These are phyloP conservation scores for Solanum medicagineum DNA, from an alignment of 257 asterid species.

Conservation along the genomic window DNA sequence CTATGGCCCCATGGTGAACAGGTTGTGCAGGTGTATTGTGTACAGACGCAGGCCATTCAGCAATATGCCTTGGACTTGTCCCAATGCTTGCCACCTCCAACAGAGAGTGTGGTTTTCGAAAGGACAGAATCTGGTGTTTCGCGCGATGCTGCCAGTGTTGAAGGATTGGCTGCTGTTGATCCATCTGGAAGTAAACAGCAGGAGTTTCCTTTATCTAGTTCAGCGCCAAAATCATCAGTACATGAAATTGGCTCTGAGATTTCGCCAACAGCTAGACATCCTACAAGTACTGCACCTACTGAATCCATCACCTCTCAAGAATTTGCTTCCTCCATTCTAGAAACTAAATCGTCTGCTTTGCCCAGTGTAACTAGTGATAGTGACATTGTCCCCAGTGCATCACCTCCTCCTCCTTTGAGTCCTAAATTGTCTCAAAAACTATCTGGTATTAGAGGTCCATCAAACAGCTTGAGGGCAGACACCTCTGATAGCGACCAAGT, in stretches of 20 bases:
- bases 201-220: conserved; percentile 40
- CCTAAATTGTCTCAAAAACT: conserved; percentile 58
- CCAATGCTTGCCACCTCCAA: conserved; percentile 82
- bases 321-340: conserved; percentile 31
- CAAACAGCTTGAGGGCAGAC: conserved; percentile 46
- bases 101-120: conserved; percentile 43
- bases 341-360: conserved; percentile 31
- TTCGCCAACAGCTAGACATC: conserved; percentile 26
- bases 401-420: conserved; percentile 59
- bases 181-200: conserved; percentile 32
- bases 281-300: conserved; percentile 24
- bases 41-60: conserved; percentile 98
- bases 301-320: conserved; percentile 35
- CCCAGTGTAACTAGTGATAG: conserved; percentile 22
- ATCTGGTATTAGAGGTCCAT: conserved; percentile 59
- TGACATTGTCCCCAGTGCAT: conserved; percentile 39
- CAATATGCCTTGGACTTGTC: conserved; percentile 88
- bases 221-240: conserved; percentile 37
- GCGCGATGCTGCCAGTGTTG: conserved; percentile 32
- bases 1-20: conserved; percentile 76
- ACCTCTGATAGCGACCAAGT: conserved; percentile 27
- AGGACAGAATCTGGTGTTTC: conserved; percentile 48
- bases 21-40: conserved; percentile 86
- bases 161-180: conserved; percentile 35
- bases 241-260: conserved; percentile 42